These are phyloP conservation scores for Trichosporon coremiiforme DNA, from an alignment of 1,284 basidiomycete genomes.

Conservation along the genomic window DNA sequence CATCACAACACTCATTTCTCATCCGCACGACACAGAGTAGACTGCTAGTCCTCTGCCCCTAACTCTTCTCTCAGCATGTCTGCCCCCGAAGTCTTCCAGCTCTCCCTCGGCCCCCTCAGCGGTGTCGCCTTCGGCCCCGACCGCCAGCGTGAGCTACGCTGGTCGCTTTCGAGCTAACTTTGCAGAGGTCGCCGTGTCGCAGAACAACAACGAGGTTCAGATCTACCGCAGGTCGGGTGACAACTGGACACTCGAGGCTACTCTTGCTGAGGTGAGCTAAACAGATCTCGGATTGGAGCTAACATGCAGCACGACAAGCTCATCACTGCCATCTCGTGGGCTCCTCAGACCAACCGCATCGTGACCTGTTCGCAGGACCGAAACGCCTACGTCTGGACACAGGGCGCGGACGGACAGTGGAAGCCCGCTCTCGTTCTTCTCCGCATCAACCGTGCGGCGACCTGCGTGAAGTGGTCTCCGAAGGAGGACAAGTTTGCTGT, in stretches of 20 bases:
- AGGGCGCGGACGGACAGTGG: slow-evolving; percentile 75
- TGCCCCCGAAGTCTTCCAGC: slow-evolving; percentile 71
- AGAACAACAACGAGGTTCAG: slow-evolving; percentile 86
- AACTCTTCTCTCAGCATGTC: slow-evolving; percentile 64
- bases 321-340: slow-evolving; percentile 99
- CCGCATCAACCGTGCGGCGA: slow-evolving; percentile 93
- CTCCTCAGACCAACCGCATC: slow-evolving; percentile 91
- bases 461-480: slow-evolving; percentile 93
- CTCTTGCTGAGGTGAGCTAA: slow-evolving; percentile 75
- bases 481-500: slow-evolving; percentile 99
- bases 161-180: slow-evolving; percentile 18
- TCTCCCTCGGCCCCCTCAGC: slow-evolving; percentile 81
- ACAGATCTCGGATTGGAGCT: background rate
- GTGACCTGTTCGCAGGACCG: slow-evolving; percentile 98
- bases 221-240: slow-evolving; percentile 71
- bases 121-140: slow-evolving; percentile 92
- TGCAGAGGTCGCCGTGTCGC: slow-evolving; percentile 83
- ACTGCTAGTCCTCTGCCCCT: slow-evolving; percentile 50
- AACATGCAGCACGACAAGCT: slow-evolving; percentile 86
- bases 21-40: slow-evolving; percentile 37
- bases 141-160: slow-evolving; percentile 65
- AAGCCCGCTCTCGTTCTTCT: slow-evolving; percentile 96
- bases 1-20: background rate
- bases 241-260: slow-evolving; percentile 74
- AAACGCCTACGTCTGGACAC: slow-evolving; percentile 98